Percentiles rank a stretch among this genome's conserved stretches.
phyloP scores from a whole-genome alignment of 768 basidiomycete genomes.

The Termitomyces sp. region DNA sequence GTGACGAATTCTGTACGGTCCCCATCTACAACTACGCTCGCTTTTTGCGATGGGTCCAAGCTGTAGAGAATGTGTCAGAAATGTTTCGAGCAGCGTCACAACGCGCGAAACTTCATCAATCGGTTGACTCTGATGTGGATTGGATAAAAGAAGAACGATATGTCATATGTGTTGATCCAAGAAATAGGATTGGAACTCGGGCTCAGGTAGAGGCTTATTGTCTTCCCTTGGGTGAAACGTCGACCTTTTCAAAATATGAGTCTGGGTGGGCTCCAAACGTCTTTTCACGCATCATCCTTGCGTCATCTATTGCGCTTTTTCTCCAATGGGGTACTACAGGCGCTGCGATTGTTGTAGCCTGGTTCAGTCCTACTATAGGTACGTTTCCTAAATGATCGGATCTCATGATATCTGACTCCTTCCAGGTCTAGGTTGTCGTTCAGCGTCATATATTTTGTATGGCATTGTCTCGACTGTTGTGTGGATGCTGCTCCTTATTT shows the following conservation, averaged over 20 bases:
- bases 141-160: constrained; percentile 16
- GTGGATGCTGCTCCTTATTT: constrained; percentile 26
- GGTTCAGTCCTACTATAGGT: constrained; percentile 23
- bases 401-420: not conserved
- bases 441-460: constrained; percentile 28
- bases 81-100: constrained; percentile 22
- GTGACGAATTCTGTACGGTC: constrained; percentile 19
- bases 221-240: not conserved
- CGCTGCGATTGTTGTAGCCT: constrained; percentile 22
- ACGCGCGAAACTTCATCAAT: constrained; percentile 8
- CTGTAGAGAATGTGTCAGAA: constrained; percentile 19
- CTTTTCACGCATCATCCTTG: constrained; percentile 17
- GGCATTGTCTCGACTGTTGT: constrained; percentile 26
- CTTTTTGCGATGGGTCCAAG: constrained; percentile 24
- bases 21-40: constrained; percentile 30
- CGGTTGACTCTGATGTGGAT: constrained; percentile 12
- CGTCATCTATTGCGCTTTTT: constrained; percentile 14
- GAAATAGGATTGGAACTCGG: constrained; percentile 16
- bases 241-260: not conserved
- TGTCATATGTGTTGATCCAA: not conserved
- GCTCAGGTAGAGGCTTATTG: constrained; percentile 18
- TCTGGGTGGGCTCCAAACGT: constrained; percentile 1
- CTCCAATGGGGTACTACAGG: constrained; percentile 26
- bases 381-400: not conserved
- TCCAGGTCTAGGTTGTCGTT: constrained; percentile 29